phyloP scores from a whole-genome alignment of 2,329 filamentous ascomycete genomes.

The Alternaria tenuissima region DNA sequence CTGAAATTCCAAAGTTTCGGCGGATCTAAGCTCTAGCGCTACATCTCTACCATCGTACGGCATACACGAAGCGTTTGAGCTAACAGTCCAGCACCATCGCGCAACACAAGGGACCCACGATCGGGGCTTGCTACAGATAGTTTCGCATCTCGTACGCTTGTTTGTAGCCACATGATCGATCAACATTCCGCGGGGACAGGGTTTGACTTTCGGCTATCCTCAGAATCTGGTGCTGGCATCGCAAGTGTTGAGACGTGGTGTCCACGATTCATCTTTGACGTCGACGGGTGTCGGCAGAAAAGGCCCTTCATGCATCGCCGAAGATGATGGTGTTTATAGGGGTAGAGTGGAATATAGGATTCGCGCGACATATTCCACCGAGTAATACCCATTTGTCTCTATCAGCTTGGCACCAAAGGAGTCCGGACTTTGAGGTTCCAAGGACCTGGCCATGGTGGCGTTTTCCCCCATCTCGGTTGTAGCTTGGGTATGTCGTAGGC shows the following conservation, averaged over 20 bases:
- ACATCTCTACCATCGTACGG: slow-evolving; percentile 2
- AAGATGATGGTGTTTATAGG: not conserved
- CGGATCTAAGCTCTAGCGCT: not conserved
- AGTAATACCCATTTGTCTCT: not conserved
- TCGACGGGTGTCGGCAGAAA: not conserved
- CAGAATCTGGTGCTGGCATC: slow-evolving; percentile 2
- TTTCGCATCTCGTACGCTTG: slow-evolving; percentile 1
- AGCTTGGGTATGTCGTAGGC: slow-evolving; percentile 2
- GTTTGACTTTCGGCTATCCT: slow-evolving; percentile 10
- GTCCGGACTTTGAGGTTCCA: not conserved
- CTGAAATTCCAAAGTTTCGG: not conserved
- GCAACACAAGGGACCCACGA: not conserved
- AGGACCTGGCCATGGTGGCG: slow-evolving; percentile 2
- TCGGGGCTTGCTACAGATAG: not conserved
- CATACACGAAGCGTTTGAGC: not conserved
- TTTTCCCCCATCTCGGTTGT: not conserved
- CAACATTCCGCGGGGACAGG: not conserved
- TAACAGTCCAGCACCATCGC: not conserved
- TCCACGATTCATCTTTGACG: slow-evolving; percentile 2
- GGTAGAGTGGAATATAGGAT: not conserved
- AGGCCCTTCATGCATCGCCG: not conserved
- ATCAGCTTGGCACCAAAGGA: not conserved
- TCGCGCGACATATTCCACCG: not conserved
- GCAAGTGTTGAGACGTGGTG: not conserved
- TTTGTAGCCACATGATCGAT: not conserved